Conservation (phyloP, 805 yeast species). For the Candida nemodendra region DNA sequence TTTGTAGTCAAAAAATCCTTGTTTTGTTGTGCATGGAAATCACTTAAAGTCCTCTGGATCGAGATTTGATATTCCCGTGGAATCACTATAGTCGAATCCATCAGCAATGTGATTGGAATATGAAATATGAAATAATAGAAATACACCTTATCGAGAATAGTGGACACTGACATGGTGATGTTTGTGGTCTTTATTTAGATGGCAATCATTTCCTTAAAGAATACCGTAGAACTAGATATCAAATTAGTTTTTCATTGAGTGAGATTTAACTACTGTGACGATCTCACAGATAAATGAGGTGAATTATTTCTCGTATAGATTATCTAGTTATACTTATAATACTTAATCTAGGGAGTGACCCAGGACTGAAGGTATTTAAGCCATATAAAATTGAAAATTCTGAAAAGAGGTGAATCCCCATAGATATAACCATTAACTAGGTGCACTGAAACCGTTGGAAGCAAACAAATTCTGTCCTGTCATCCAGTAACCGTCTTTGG, state of each 20-base stretch:
- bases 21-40: conserved; percentile 61
- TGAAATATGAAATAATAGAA: conserved; percentile 49
- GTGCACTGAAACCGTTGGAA: conserved; percentile 66
- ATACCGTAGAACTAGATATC: too few relatives aligned
- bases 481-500: conserved; percentile 66
- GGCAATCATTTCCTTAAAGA: too few relatives aligned
- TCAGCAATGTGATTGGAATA: conserved; percentile 68
- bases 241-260: too few relatives aligned
- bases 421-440: conserved; percentile 24
- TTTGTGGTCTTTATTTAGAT: too few relatives aligned
- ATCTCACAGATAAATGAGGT: too few relatives aligned
- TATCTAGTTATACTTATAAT: too few relatives aligned
- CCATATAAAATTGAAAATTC: too few relatives aligned
- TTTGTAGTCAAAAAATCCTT: conserved; percentile 69
- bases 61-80: conserved; percentile 48
- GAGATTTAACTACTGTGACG: too few relatives aligned
- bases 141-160: conserved; percentile 22
- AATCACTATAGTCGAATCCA: conserved; percentile 72
- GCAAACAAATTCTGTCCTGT: conserved; percentile 69
- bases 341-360: too few relatives aligned
- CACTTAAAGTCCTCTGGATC: conserved; percentile 49
- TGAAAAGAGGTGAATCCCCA: too few relatives aligned
- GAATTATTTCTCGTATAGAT: too few relatives aligned
- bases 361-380: too few relatives aligned
- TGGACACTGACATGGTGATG: conserved; percentile 2